phyloP scores from a whole-genome alignment of 805 yeast species.

The Vanderwaltozyma yarrowii region DNA sequence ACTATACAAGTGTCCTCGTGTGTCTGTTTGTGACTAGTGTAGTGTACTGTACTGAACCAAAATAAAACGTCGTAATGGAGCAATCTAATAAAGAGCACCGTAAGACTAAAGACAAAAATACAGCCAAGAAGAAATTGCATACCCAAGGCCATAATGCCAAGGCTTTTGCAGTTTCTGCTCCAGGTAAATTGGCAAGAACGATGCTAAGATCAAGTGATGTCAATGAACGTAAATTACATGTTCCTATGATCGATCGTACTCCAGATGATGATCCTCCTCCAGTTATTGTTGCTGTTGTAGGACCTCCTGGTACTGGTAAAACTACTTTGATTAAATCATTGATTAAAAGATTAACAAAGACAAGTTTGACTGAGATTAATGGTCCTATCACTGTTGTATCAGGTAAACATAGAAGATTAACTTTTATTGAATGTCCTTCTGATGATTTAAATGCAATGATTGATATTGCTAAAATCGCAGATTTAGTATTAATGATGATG shows the following conservation, averaged over 20 bases:
- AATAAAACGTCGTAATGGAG: slow-evolving; percentile 33
- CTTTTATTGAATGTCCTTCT: slow-evolving; percentile 78
- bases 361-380: slow-evolving; percentile 72
- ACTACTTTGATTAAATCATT: slow-evolving; percentile 85
- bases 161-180: slow-evolving; percentile 76
- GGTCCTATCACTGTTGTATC: slow-evolving; percentile 97
- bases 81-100: slow-evolving; percentile 82
- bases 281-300: slow-evolving; percentile 89
- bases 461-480: slow-evolving; percentile 93
- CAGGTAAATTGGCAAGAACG: slow-evolving; percentile 74
- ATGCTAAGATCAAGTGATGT: slow-evolving; percentile 79
- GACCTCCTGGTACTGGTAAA: slow-evolving; percentile 98
- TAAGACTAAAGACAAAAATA: slow-evolving; percentile 41
- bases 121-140: slow-evolving; percentile 81
- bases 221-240: slow-evolving; percentile 77
- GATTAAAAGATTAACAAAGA: slow-evolving; percentile 79
- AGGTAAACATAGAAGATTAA: slow-evolving; percentile 85
- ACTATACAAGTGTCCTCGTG: no score
- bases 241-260: slow-evolving; percentile 94
- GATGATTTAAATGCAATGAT: slow-evolving; percentile 93
- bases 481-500: slow-evolving; percentile 74
- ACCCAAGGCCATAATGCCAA: slow-evolving; percentile 78
- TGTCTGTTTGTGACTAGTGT: no score
- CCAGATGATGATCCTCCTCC: slow-evolving; percentile 99
- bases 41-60: no score